Base-by-base conservation (phyloP, 768 basidiomycete genomes). In the Plicaturopsis crispa region DNA sequence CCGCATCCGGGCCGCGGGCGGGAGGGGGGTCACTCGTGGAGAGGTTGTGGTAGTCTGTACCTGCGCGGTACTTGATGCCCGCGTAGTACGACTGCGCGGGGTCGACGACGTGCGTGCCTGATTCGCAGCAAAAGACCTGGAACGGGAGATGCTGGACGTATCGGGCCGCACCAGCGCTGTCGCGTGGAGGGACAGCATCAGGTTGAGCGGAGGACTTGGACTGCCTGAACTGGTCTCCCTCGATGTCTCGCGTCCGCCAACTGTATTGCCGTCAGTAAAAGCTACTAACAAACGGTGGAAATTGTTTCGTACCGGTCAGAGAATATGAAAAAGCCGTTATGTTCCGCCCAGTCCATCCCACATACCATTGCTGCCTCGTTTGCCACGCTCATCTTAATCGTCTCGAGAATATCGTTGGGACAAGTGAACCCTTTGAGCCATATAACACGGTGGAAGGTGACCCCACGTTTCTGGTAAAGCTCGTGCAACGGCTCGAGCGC, bases 291-390 rank as follows among this genome's bases (percentile, higher is more conserved):
- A n/a, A n/a, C n/a, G n/a, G n/a, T n/a, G n/a, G n/a, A n/a, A n/a
- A n/a, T n/a, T 24, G 16, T 18, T 22, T 1, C 80, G 35, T 47
- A 89, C 92, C 94, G 72, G 60, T 97, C 94, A 13, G 93, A 97
- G 63, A 96, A 98, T 48, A 97, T 92, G 69, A 97, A 99, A 62
- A 90, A 85, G 0, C 92, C 92, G 46, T 91, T 88, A 52, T 92
- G 86, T 60, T 99, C 93, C 8, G 92, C 94, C 96, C 96, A 99
- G 54, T 99, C 96, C 94, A 98, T 98, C n/a, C 93, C 94, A 54
- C 96, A 98, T 2, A 97, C 91, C 89, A 99, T 90, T 0, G 92
- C 89, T 3, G 96, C 96, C 48, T 92, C 78, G 54, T 98, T 99
- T 22, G 75, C 73, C 48, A 84, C 72, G 55, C 85, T 89, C 44